Evolutionary conservation across 2,329 filamentous ascomycete species (phyloP), one percentile per base, ranked within the genome.

Genomic region (Nigrospora osmanthi): DNA sequence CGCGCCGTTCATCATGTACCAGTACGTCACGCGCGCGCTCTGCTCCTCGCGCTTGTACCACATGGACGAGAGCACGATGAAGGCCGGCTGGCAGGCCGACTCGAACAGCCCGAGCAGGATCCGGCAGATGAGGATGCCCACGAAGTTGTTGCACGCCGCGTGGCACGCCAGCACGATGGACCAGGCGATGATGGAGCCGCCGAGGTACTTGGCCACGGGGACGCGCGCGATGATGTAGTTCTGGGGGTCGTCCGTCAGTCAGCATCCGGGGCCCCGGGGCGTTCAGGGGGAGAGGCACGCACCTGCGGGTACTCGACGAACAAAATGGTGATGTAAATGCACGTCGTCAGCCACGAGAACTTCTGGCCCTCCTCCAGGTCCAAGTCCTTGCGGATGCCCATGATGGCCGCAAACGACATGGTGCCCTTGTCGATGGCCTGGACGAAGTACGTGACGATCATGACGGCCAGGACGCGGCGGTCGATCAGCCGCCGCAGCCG

Each of bases 1-100:
- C 1, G 71, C 73, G 2, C 84, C 83, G 57, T 87, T 88, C 81
- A 87, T 87, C 78, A 85, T 85, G 60, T 85, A 83, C 83, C 83
- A 87, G 60, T 80, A 85, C 0, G 81, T 83, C 3, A 87, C 81
- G 6, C 78, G 75, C 0, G 74, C 61, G 0, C 81, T 75, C 56
- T 87, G 84, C 53, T 87, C 83, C 45, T 83, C 75, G 32, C 81
- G 71, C 48, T 76, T 78, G 60, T 87, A 87, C 83, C 83, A 87
- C 69, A 85, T 84, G 32, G 74, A 71, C 0, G 76, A 83, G 44
- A 87, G 69, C 42, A 87, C 66, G 28, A 87, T 67, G 53, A 87
- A 87, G 3, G 75, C 71, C 0, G 84, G 84, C 58, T 86, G 81
- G 56, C 80, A 85, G 34, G 78, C 76, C 0, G 83, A 79, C 60